Base-by-base conservation (phyloP, 495 filamentous ascomycete species). In the Usnea hakonensis region DNA sequence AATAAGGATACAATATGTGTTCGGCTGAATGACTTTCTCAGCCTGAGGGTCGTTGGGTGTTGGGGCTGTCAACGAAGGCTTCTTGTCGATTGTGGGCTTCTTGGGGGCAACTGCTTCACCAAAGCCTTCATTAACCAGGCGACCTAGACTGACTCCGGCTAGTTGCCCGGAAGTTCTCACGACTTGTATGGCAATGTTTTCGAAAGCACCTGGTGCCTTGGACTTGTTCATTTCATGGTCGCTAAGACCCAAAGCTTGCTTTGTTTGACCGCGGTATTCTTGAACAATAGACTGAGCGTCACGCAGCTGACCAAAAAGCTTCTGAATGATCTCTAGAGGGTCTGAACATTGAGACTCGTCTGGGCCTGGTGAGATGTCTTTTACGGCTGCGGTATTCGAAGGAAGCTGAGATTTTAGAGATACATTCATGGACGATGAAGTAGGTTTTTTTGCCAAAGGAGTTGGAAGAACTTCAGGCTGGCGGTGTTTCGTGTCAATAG, bases 1-100 rank as follows among this genome's bases (percentile, higher is more conserved):
- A 17, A 84, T 88, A 14, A 94, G 76, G 40, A 94, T 80, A 61
- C 85, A 89, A 75, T 90, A 92, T 5, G 80, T 33, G 54, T 40
- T 57, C 17, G 35, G 60, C 38, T 11, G 37, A 19, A 16, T 23
- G 23, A 33, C 5, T n/a, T 26, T 40, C 33, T n/a, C 38, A 17
- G 14, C 3, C 21, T 38, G 38, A 21, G 30, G 26, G 26, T 32
- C 28, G 21, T 40, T 46, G 16, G 38, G 7, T 33, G 48, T 50
- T 16, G 30, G 11, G 7, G 14, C 11, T 50, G 54, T 56, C 19
- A 32, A 41, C 11, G 60, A 33, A 36, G 13, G n/a, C 23, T 30
- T 16, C 48, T 16, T 13, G 21, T 33, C 30, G 35, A 26, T 28
- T 32, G 21, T 21, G 21, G 23, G 17, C 3, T 43, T 30, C 23